phyloP scores from a whole-genome alignment of 345 rosid genomes.

The Toxicodendron radicans region DNA sequence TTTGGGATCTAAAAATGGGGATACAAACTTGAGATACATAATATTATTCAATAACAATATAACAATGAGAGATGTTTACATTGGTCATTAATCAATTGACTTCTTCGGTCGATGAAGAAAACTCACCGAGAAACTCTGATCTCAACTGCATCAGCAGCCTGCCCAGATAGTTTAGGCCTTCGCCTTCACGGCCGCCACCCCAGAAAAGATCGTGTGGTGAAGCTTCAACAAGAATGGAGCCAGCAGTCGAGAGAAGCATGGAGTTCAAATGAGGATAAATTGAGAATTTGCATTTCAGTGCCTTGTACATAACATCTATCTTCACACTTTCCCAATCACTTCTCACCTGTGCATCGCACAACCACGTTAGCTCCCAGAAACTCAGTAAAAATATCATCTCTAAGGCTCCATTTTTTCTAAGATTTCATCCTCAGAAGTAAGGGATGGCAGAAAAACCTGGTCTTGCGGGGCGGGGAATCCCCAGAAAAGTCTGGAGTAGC shows the following conservation, averaged over 20 bases:
- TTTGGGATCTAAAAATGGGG: too few species aligned
- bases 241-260: constrained; percentile 73
- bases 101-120: constrained; percentile 47
- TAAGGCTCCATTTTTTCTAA: neutral
- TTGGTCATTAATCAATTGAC: constrained; percentile 8
- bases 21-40: too few species aligned
- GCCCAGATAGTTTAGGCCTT: constrained; percentile 90
- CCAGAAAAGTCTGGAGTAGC: too few species aligned
- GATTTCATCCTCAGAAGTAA: neutral
- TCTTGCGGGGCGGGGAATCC: too few species aligned
- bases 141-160: constrained; percentile 86
- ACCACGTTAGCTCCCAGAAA: neutral
- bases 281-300: constrained; percentile 81
- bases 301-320: constrained; percentile 79
- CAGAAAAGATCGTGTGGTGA: constrained; percentile 93
- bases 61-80: neutral
- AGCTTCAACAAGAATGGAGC: constrained; percentile 85
- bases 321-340: constrained; percentile 73
- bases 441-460: too few species aligned
- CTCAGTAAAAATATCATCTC: neutral
- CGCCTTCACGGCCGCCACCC: constrained; percentile 98
- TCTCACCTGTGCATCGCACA: constrained; percentile 68
- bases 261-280: constrained; percentile 81
- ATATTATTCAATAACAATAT: too few species aligned
- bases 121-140: constrained; percentile 72